Evolutionary conservation across 1,284 basidiomycete species (phyloP), one percentile per base, ranked within the genome.

Genomic region (Puccinia novopanici): DNA sequence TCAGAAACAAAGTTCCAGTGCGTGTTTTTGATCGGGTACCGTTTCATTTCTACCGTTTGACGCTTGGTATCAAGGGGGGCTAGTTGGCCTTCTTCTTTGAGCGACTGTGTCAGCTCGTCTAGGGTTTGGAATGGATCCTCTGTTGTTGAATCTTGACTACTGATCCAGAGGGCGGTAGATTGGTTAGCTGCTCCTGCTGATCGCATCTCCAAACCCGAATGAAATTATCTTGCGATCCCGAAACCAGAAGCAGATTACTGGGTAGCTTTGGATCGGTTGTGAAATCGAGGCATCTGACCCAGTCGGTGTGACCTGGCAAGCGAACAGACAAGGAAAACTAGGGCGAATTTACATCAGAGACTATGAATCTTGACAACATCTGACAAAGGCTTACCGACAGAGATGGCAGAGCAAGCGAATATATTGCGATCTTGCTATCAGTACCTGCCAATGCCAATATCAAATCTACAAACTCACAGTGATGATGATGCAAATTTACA

Each of bases 291-390:
- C 90, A 89, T 82, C 92, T 90, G 72, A 97, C 89, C 95, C 95
- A 98, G 85, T 98, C 95, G 87, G 96, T 92, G 84, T 98, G 95
- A 0, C 95, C 95, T 50, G 92, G 89, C 50, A 98, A 88, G 0
- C 89, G 88, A 34, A 71, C 17, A 34, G 70, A 72, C 61, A 24
- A 50, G 30, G 30, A 19, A 27, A 78, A 85, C 37, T 37, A 42
- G 50, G 15, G 71, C 0, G 71, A 22, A 13, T 12, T 19, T 45
- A 42, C 24, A 30, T 72, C 17, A 55, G 24, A 27, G 13, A 55
- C 42, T 3, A 15, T 50, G 6, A 24, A 30, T 57, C 22, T 13
- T 45, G 42, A 10, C 5, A 65, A 27, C 42, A 27, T n/a, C 0
- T n/a, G 54, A 55, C 37, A 15, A 6, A 34, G 19, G n/a, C 76